Evolutionary conservation across 1,284 basidiomycete genomes (phyloP), one percentile per base, ranked within the genome.

Genomic region (Sanghuangporus baumii): DNA sequence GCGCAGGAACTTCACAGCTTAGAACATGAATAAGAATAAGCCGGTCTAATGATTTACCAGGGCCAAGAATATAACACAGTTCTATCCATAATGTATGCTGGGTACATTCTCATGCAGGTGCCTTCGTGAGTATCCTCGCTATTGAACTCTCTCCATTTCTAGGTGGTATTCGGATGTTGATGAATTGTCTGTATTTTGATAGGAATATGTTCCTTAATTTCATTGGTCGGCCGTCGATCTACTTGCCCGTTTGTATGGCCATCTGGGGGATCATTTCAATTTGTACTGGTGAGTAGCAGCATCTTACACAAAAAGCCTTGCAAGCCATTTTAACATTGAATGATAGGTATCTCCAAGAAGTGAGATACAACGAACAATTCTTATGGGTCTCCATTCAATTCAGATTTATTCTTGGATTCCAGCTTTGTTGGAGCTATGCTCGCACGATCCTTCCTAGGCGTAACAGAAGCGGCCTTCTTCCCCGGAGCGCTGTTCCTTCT

Each of bases 131-230:
- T 56, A 26, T 41, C 40, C 40, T 31, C 26, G 26, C 5, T 31
- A 31, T 31, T 11, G 47, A 50, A 50, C 18, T 50, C n/a, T 50
- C 47, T 11, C 23, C 26, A 74, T 7, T 52, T 1, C 26, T 31
- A 55, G 9, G 52, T 37, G 55, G 58, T 23, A 46, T 59, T 47
- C 54, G 56, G 20, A 36, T 55, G 38, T 6, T 23, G 26, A 31
- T 31, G 26, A 14, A n/a, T 9, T 9, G 16, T 14, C 51, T 51
- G 26, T n/a, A 14, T 38, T 47, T 52, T 9, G 40, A 8, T 20
- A 89, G 87, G 6, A 90, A 91, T 71, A 88, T 88, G 81, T 83
- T 89, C 67, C 71, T 92, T 62, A 88, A 89, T 67, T 79, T 82
- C 66, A 82, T 88, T 59, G 88, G 85, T 54, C 83, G 80, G 67